Conservation (phyloP, 2,329 filamentous ascomycete genomes). For the Pseudogymnoascus destructans region DNA sequence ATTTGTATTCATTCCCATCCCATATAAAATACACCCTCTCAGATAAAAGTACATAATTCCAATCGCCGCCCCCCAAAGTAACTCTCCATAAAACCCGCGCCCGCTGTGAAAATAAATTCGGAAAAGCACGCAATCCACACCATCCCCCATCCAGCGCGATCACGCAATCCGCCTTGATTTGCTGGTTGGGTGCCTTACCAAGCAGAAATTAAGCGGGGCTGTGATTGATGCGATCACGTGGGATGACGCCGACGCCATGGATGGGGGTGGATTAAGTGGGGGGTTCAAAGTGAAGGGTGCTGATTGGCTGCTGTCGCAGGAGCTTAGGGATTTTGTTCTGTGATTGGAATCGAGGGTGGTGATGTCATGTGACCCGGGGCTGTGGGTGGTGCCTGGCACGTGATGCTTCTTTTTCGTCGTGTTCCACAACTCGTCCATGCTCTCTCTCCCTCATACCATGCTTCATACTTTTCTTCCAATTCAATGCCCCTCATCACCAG, state of each 20-base stretch:
- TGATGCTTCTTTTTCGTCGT: not conserved
- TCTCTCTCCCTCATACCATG: not conserved
- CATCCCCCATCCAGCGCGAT: not conserved
- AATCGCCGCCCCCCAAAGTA: not conserved
- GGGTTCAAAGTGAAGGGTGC: not conserved
- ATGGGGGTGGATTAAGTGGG: not conserved
- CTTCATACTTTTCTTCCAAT: not conserved
- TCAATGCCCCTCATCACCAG: not conserved
- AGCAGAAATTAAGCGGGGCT: slow-evolving; percentile 1
- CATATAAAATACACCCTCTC: not conserved
- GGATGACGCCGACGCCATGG: not conserved
- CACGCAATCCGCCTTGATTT: slow-evolving; percentile 2
- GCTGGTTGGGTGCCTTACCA: not conserved
- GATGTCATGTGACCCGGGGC: not conserved
- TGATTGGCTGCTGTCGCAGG: not conserved
- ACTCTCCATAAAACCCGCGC: not conserved
- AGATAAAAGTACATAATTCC: not conserved
- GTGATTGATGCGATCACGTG: not conserved
- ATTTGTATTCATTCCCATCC: not conserved
- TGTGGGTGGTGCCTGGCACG: not conserved
- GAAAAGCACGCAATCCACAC: slow-evolving; percentile 2
- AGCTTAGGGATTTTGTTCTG: slow-evolving; percentile 7
- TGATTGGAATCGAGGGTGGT: not conserved
- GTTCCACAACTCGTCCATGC: not conserved
- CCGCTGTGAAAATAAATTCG: not conserved